Conservation (phyloP, 2,329 filamentous ascomycete genomes). For the Apiospora kogelbergensis region DNA sequence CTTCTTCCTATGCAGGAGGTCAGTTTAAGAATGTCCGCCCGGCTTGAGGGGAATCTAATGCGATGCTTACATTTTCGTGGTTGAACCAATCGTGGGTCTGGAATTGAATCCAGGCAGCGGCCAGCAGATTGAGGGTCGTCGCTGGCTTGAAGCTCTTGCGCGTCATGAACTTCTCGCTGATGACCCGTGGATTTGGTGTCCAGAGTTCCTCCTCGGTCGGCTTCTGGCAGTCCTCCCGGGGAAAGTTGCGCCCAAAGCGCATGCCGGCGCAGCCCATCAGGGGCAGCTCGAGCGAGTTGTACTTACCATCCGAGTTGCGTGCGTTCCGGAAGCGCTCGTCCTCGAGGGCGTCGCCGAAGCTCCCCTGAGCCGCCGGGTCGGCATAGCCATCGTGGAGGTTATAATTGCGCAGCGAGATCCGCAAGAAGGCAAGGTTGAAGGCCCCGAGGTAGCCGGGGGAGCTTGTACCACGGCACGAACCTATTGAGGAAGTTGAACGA, state of each 20-base stretch:
- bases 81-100: constrained; percentile 44
- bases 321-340: constrained; percentile 33
- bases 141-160: constrained; percentile 44
- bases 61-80: constrained; percentile 23
- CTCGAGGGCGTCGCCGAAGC: constrained; percentile 25
- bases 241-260: constrained; percentile 45
- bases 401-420: constrained; percentile 41
- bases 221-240: constrained; percentile 33
- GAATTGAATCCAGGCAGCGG: constrained; percentile 51
- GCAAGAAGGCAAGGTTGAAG: constrained; percentile 40
- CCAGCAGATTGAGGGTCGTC: constrained; percentile 44
- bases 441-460: constrained; percentile 40
- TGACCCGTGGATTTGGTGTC: constrained; percentile 42
- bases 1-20: constrained; percentile 26
- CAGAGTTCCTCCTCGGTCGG: constrained; percentile 41
- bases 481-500: constrained; percentile 30
- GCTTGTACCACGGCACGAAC: constrained; percentile 39
- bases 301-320: constrained; percentile 43
- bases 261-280: constrained; percentile 45
- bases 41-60: no score
- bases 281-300: constrained; percentile 40
- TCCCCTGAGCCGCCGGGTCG: constrained; percentile 37
- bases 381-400: constrained; percentile 45
- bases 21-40: no score
- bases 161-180: constrained; percentile 42